A percentile compares a stretch with the other conserved stretches of the same genome.
Conservation (phyloP, 2,329 filamentous ascomycete genomes). For the Fusarium graminum region DNA sequence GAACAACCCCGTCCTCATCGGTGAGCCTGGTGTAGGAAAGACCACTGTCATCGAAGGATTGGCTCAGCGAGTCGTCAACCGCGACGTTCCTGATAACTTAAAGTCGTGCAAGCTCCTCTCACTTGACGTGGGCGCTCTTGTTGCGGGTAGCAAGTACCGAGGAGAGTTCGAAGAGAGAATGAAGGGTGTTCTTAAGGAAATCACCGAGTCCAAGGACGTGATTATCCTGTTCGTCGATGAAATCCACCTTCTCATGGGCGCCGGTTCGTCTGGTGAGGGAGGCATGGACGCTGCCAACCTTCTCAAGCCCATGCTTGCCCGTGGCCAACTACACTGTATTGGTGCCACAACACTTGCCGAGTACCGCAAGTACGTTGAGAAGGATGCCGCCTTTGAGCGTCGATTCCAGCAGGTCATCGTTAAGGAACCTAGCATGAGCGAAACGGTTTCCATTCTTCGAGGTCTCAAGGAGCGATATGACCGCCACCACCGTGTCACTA, state of each 20-base stretch:
- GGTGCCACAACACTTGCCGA: slow-evolving; percentile 95
- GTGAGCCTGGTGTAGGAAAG: slow-evolving; percentile 98
- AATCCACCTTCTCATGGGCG: slow-evolving; percentile 98
- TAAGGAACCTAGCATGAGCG: slow-evolving; percentile 88
- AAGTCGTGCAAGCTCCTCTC: slow-evolving; percentile 94
- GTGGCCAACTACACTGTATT: slow-evolving; percentile 97
- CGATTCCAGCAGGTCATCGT: slow-evolving; percentile 98
- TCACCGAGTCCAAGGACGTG: slow-evolving; percentile 92
- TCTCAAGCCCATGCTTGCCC: slow-evolving; percentile 97
- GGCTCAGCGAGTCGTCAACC: slow-evolving; percentile 94
- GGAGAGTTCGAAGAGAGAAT: slow-evolving; percentile 99
- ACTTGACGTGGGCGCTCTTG: slow-evolving; percentile 92
- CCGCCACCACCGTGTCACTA: slow-evolving; percentile 97
- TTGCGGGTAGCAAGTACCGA: slow-evolving; percentile 97
- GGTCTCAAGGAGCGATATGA: slow-evolving; percentile 98
- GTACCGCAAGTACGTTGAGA: slow-evolving; percentile 99
- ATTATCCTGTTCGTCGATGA: slow-evolving; percentile 99
- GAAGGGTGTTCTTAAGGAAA: slow-evolving; percentile 99
- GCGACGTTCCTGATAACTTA: slow-evolving; percentile 95
- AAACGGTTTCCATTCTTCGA: slow-evolving; percentile 98
- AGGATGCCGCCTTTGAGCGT: slow-evolving; percentile 97
- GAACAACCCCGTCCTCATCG: slow-evolving; percentile 98
- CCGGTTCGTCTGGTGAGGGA: slow-evolving; percentile 92
- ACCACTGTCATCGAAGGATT: slow-evolving; percentile 97
- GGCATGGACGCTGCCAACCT: slow-evolving; percentile 99